Base-by-base conservation (phyloP, 805 yeast genomes). In the Kazachstania viticola region DNA sequence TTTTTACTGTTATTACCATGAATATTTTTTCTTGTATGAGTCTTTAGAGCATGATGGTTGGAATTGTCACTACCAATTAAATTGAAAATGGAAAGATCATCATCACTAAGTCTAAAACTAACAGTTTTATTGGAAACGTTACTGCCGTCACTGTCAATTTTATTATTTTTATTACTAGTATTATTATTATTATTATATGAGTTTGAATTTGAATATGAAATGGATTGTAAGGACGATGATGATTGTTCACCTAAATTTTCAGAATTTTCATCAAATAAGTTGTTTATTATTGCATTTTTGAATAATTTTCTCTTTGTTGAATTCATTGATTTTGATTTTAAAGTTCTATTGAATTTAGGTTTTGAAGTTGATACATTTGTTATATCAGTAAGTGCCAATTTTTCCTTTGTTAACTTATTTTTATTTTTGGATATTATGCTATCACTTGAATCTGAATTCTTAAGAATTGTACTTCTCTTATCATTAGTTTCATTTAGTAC, bases 71-170 rank as follows among this genome's bases (percentile, higher is more conserved):
- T 17, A 8, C 46, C 51, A 24, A 58, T 54, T 26, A 64, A 55
- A 40, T 66, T 69, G 46, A 65, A 64, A n/a, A 62, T 58, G 4
- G 65, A 54, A 17, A 56, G 31, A 37, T 59, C 63, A 14, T 54
- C 55, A 27, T 52, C 56, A 36, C 41, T 42, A 29, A 50, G 37
- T 23, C 58, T 45, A 25, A 49, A 45, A 27, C 48, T 45, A 2
- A 40, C 44, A 17, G 39, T 33, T 27, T 33, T 35, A 19, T 36
- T 34, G 21, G 27, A 23, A 17, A 14, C 21, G 11, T 25, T 23
- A 16, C n/a, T 17, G 22, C n/a, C 5, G 8, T 16, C 22, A 14
- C 15, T 17, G 21, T 16, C 11, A 5, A 13, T 4, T 5, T 21
- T 30, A 12, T 15, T 29, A 16, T 24, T 28, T 4, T 29, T 26